Evolutionary conservation across 768 basidiomycete species (phyloP).

Genomic region (Lentinula boryana): DNA sequence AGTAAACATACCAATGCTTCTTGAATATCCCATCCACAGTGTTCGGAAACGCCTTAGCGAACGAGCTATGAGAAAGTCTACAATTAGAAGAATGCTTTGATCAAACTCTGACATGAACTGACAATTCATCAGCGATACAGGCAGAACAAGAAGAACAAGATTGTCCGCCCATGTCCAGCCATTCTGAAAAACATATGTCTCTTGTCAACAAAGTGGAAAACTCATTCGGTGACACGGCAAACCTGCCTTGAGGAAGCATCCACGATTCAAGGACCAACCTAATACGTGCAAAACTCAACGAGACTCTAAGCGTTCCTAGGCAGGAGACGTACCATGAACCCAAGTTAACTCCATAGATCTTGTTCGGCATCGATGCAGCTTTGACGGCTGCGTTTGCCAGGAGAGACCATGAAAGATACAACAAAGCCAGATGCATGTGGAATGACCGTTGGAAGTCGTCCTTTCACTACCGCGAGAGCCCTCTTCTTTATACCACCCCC

Average conservation of each 20-base stretch:
- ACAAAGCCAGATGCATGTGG: background rate
- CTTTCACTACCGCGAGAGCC: no score
- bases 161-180: conserved; percentile 71
- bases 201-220: background rate
- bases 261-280: conserved; percentile 78
- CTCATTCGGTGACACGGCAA: background rate
- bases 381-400: background rate
- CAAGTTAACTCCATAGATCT: conserved; percentile 69
- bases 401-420: background rate
- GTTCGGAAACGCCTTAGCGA: conserved; percentile 52
- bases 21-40: conserved; percentile 55
- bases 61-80: conserved; percentile 33
- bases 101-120: background rate
- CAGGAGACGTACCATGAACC: conserved; percentile 47
- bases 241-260: conserved; percentile 68
- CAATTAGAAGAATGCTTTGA: background rate
- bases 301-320: background rate
- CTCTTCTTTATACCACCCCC: background rate
- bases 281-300: conserved; percentile 1
- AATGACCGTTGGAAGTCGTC: background rate
- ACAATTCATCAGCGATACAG: conserved; percentile 72
- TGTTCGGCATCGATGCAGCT: conserved; percentile 17
- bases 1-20: conserved; percentile 48
- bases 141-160: conserved; percentile 48
- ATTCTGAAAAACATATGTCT: conserved; percentile 35